Percentiles rank a stretch among this genome's conserved stretches.
Conservation (phyloP, 2,329 filamentous ascomycete species). For the Leptographium galeiforme region DNA sequence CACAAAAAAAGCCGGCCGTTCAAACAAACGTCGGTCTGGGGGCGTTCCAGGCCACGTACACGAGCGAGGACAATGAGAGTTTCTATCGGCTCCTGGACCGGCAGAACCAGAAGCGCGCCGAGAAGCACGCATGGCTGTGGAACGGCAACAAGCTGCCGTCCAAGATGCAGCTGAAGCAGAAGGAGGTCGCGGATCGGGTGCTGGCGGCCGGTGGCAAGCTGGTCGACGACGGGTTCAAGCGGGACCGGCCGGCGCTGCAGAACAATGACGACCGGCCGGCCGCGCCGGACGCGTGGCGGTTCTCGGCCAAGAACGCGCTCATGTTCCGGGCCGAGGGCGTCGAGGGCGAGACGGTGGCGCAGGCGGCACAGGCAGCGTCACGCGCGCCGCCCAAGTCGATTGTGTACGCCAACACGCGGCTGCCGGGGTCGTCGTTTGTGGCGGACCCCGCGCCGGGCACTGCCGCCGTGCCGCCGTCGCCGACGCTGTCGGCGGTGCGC, state of each 20-base stretch:
- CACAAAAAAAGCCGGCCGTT: slow-evolving; percentile 34
- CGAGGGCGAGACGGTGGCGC: slow-evolving; percentile 44
- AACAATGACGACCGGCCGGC: slow-evolving; percentile 56
- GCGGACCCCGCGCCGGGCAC: background rate
- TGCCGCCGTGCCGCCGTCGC: slow-evolving; percentile 52
- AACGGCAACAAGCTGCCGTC: slow-evolving; percentile 72
- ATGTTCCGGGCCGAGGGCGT: slow-evolving; percentile 71
- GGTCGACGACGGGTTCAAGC: slow-evolving; percentile 42
- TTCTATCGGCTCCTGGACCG: slow-evolving; percentile 87
- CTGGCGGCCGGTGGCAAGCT: slow-evolving; percentile 27
- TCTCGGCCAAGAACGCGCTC: slow-evolving; percentile 62
- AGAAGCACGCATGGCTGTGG: slow-evolving; percentile 85
- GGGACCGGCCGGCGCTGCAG: slow-evolving; percentile 47
- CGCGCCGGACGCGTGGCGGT: slow-evolving; percentile 62
- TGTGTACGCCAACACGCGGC: slow-evolving; percentile 70
- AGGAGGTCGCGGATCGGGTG: slow-evolving; percentile 43
- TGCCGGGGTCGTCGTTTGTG: slow-evolving; percentile 36
- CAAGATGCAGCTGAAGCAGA: slow-evolving; percentile 63
- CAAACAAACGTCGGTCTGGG: slow-evolving; percentile 68
- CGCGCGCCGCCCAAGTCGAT: slow-evolving; percentile 65
- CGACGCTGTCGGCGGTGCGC: slow-evolving; percentile 70
- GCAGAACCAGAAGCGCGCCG: slow-evolving; percentile 71
- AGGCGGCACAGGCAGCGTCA: slow-evolving; percentile 57
- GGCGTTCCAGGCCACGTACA: slow-evolving; percentile 84
- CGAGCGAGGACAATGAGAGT: slow-evolving; percentile 93